phyloP scores from a whole-genome alignment of 1,284 basidiomycete genomes.

The Pyrrhoderma noxium region DNA sequence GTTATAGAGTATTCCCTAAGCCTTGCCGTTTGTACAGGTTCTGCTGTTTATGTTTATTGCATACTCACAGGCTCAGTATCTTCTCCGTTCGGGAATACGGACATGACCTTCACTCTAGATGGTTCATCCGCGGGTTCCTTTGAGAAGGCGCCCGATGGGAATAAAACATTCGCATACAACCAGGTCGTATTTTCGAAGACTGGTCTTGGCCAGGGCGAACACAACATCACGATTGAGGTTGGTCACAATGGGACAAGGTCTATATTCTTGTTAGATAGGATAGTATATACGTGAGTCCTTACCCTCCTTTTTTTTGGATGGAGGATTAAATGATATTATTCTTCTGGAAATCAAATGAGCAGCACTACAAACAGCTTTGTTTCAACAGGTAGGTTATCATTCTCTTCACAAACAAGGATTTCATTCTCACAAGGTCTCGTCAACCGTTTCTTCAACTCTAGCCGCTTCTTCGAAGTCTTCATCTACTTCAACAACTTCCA shows the following conservation, averaged over 20 bases:
- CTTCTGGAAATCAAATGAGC: background rate
- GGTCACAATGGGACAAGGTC: background rate
- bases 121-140: background rate
- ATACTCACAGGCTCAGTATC: slow-evolving; percentile 7
- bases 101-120: slow-evolving; percentile 13
- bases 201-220: background rate
- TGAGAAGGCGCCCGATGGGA: slow-evolving; percentile 1
- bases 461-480: background rate
- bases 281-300: slow-evolving; percentile 15
- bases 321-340: background rate
- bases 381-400: background rate
- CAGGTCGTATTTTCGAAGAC: slow-evolving; percentile 4
- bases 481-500: background rate
- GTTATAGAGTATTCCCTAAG: background rate
- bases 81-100: slow-evolving; percentile 10
- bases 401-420: background rate
- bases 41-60: slow-evolving; percentile 14
- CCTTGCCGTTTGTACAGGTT: slow-evolving; percentile 3
- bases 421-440: background rate
- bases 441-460: background rate
- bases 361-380: background rate
- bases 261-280: slow-evolving; percentile 12
- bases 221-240: slow-evolving; percentile 2
- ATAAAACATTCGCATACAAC: background rate
- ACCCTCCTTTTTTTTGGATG: background rate